phyloP scores from a whole-genome alignment of 2,329 filamentous ascomycete genomes.

The Apiospora rasikravindrae region DNA sequence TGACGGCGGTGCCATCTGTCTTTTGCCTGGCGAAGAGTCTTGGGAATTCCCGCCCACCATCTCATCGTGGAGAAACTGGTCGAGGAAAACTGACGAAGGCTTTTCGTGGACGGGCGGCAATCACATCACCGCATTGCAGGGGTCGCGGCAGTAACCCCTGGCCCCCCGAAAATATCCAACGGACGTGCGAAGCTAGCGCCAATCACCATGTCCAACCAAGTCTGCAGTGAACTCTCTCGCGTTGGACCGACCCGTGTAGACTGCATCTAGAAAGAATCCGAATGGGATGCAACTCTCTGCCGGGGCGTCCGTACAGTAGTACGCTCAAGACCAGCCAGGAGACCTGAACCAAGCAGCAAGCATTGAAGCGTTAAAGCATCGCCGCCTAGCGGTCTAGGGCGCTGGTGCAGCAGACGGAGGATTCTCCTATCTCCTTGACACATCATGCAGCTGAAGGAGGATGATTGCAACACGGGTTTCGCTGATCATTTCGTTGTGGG shows the following conservation, averaged over 20 bases:
- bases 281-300: neutral
- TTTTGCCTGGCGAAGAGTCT: neutral
- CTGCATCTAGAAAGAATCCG: neutral
- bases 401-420: neutral
- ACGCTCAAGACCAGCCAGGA: neutral
- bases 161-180: constrained; percentile 2
- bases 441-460: neutral
- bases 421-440: neutral
- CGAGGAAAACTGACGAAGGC: neutral
- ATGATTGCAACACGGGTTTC: neutral
- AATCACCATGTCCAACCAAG: neutral
- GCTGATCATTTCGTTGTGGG: neutral
- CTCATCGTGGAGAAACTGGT: neutral
- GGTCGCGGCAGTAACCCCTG: constrained; percentile 9
- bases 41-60: neutral
- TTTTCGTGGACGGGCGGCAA: neutral
- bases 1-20: neutral
- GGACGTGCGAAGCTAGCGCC: neutral
- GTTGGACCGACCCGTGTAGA: neutral
- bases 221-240: neutral
- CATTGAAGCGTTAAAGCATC: neutral
- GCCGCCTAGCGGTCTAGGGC: neutral
- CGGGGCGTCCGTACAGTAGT: neutral
- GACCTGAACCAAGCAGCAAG: too few species aligned
- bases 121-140: neutral